Conservation (phyloP, 805 yeast species). For the Ogataea dorogensis region DNA sequence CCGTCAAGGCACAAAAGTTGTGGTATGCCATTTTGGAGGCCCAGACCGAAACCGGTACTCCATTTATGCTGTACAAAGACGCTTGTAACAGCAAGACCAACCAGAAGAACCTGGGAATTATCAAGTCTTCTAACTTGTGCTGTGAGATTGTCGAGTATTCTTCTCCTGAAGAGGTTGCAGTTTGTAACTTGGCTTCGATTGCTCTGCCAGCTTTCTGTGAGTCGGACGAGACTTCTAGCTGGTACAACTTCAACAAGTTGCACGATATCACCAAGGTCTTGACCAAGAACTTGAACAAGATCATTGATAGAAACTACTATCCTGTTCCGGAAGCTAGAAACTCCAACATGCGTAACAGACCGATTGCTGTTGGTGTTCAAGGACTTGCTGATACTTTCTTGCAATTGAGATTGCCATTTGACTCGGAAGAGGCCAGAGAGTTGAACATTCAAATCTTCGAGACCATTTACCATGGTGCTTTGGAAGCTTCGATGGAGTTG, state of each 20-base stretch:
- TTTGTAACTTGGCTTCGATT: constrained; percentile 59
- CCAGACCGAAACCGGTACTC: constrained; percentile 65
- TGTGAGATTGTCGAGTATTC: constrained; percentile 65
- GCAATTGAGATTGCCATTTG: constrained; percentile 56
- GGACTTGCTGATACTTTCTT: constrained; percentile 61
- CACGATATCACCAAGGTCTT: constrained; percentile 55
- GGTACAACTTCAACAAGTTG: constrained; percentile 56
- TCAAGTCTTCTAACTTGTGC: constrained; percentile 61
- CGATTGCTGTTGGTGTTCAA: constrained; percentile 63
- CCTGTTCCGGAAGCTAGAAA: constrained; percentile 54
- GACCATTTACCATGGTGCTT: constrained; percentile 59
- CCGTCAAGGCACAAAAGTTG: constrained; percentile 57
- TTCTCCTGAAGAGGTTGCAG: constrained; percentile 56
- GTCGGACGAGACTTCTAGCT: constrained; percentile 38
- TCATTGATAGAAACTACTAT: constrained; percentile 55
- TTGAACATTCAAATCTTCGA: constrained; percentile 60
- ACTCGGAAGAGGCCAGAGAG: constrained; percentile 54
- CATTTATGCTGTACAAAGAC: constrained; percentile 63
- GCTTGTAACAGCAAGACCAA: constrained; percentile 58
- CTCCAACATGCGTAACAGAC: constrained; percentile 58
- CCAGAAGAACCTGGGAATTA: constrained; percentile 59
- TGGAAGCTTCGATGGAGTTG: constrained; percentile 56
- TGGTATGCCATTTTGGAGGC: constrained; percentile 62
- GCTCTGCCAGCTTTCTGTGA: constrained; percentile 58
- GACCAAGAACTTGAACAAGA: constrained; percentile 53